phyloP scores from a whole-genome alignment of 352 stramenopile genomes.

The Globisporangium polare region DNA sequence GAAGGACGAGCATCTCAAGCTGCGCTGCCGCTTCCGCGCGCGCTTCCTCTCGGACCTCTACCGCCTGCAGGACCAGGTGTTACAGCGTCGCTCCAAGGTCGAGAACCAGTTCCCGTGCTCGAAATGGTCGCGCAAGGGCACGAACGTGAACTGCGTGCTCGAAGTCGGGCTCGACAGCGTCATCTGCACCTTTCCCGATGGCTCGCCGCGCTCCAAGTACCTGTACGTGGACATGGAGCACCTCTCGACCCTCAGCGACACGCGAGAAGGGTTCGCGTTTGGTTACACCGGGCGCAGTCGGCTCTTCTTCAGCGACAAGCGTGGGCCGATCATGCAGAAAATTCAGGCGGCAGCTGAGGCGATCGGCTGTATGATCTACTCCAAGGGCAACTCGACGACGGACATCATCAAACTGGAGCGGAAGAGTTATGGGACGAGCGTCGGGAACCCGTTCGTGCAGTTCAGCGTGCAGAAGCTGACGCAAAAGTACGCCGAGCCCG shows the following conservation, averaged over 20 bases:
- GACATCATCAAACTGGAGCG: slow-evolving; percentile 49
- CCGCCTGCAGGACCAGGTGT: slow-evolving; percentile 54
- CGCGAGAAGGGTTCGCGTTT: slow-evolving; percentile 57
- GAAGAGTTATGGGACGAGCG: slow-evolving; percentile 34
- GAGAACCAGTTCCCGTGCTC: slow-evolving; percentile 48
- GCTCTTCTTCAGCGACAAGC: slow-evolving; percentile 69
- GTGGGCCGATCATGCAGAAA: slow-evolving; percentile 40
- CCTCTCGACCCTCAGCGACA: slow-evolving; percentile 48
- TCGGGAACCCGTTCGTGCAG: slow-evolving; percentile 60
- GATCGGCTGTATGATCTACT: slow-evolving; percentile 54
- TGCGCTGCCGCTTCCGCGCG: slow-evolving; percentile 74
- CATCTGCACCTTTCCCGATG: slow-evolving; percentile 32
- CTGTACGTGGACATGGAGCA: slow-evolving; percentile 82
- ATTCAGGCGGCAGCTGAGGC: slow-evolving; percentile 55
- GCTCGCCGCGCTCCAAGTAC: slow-evolving; percentile 64
- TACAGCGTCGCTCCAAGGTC: slow-evolving; percentile 22
- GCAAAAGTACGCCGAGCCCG: slow-evolving; percentile 48
- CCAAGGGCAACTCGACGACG: slow-evolving; percentile 29
- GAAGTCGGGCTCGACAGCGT: slow-evolving; percentile 62
- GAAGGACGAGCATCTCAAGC: slow-evolving; percentile 81
- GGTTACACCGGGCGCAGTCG: slow-evolving; percentile 63
- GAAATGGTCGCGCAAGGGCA: slow-evolving; percentile 60
- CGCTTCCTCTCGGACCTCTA: slow-evolving; percentile 79
- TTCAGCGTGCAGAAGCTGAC: slow-evolving; percentile 68
- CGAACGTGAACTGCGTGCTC: slow-evolving; percentile 41